Base-by-base conservation (phyloP, 1,284 basidiomycete species). In the Ganoderma sinense region DNA sequence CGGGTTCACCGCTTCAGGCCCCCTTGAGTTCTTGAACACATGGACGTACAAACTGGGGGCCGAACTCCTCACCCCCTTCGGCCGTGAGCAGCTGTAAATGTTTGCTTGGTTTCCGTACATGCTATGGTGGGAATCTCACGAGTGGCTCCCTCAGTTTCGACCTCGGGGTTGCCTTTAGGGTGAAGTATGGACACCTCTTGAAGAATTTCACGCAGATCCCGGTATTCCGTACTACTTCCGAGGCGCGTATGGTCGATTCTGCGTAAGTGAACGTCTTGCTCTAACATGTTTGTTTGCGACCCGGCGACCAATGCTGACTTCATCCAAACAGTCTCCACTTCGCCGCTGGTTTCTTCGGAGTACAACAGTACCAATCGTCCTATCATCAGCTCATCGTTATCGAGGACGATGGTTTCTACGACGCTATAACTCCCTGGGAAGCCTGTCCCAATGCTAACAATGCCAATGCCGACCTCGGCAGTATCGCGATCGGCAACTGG, bases 171-270 rank as follows among this genome's bases (percentile, higher is more conserved):
- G 84, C 82, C 2, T 85, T 86, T 69, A 80, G 86, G 45, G 79
- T 87, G 26, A 86, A 88, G 77, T 92, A 91, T 74, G 90, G 89
- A 67, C 78, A 83, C 29, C 79, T 91, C 7, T 78, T 91, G 29
- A 87, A 89, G 72, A 83, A 81, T 55, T 87, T 89, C 75, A 80
- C 76, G 18, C 78, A 82, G 31, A 80, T 88, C 23, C 87, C 88
- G 51, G 88, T 92, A 10, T 89, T 89, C 77, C 86, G 91, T 23
- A 91, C 90, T 0, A 89, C 86, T 4, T 86, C 86, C 2, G 80
- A 87, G 80, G 81, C 82, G 40, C 81, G 84, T 36, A 89, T 88
- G 88, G 80, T 87, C 36, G 84, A 87, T 72, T 88, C 86, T 31
- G 86, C 86, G 83, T 88, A 75, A 80, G 86, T 79, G 48, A 55